Conservation (phyloP, 805 yeast species). For the Saturnispora halmiae region DNA sequence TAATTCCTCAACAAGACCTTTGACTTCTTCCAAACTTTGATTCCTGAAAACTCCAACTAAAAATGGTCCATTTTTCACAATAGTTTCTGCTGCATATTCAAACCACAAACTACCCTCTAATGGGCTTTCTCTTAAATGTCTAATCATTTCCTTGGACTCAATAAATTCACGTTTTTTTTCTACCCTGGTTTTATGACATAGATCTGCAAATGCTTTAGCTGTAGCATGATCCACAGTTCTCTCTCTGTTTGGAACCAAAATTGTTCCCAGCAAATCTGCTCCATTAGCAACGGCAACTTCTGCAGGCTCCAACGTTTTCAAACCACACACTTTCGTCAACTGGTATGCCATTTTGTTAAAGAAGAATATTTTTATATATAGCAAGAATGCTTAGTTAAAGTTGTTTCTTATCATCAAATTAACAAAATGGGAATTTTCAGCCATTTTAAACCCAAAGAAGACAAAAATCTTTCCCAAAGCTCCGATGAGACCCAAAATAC, state of each 20-base stretch:
- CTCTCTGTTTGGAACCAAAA: constrained; percentile 72
- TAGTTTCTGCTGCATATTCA: constrained; percentile 19
- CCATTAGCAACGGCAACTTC: constrained; percentile 57
- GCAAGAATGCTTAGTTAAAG: background rate
- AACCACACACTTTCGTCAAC: constrained; percentile 85
- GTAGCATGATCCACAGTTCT: constrained; percentile 49
- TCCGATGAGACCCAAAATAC: too few relatives aligned
- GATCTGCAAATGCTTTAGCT: constrained; percentile 39
- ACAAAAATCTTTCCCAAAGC: background rate
- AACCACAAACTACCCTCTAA: constrained; percentile 29
- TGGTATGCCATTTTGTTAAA: constrained; percentile 12
- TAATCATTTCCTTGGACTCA: constrained; percentile 20
- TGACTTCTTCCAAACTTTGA: constrained; percentile 60
- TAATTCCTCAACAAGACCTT: constrained; percentile 33
- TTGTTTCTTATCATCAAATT: background rate
- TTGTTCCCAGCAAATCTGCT: constrained; percentile 74
- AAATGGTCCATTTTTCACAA: constrained; percentile 45
- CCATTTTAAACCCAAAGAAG: constrained; percentile 8
- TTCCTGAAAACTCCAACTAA: constrained; percentile 88
- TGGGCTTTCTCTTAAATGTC: constrained; percentile 12
- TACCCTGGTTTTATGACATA: constrained; percentile 20
- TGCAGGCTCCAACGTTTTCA: constrained; percentile 62
- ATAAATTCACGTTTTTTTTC: constrained; percentile 17
- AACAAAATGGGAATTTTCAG: constrained; percentile 22
- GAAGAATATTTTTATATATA: background rate